Conservation (phyloP, 179 eudicot species). For the Silene coronaria region DNA sequence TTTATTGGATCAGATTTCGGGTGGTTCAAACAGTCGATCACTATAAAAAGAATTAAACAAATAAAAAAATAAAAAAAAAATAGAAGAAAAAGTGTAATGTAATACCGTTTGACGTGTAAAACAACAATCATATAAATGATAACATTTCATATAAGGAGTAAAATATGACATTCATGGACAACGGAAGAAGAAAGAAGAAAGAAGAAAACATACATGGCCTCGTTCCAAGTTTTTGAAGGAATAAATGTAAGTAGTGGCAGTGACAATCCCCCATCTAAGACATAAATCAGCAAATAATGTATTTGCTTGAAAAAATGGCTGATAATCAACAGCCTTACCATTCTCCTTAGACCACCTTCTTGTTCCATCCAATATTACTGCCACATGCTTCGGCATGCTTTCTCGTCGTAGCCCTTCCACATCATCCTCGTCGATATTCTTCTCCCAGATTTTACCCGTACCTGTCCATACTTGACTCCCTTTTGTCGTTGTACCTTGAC, state of each 20-base stretch:
- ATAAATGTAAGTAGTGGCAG: constrained; percentile 8
- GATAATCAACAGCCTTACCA: constrained; percentile 3
- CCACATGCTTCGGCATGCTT: constrained; percentile 5
- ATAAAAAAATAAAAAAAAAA: too few relatives aligned
- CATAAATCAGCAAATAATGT: constrained; percentile 4
- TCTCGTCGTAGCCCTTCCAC: constrained; percentile 13
- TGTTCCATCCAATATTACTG: constrained; percentile 12
- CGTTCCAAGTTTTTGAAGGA: constrained; percentile 9
- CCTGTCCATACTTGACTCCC: background rate
- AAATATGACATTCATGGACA: too few relatives aligned
- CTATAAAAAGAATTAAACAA: too few relatives aligned
- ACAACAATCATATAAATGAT: too few relatives aligned
- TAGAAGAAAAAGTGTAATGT: too few relatives aligned
- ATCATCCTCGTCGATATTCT: background rate
- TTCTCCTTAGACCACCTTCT: constrained; percentile 7
- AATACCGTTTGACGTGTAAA: too few relatives aligned
- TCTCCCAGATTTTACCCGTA: background rate
- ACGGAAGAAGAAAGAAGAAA: background rate
- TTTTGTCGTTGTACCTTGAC: background rate
- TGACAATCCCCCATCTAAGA: constrained; percentile 12
- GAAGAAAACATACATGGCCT: background rate
- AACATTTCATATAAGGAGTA: too few relatives aligned
- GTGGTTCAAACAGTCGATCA: too few relatives aligned
- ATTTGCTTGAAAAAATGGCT: constrained; percentile 4
- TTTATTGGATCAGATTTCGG: too few relatives aligned